phyloP scores from a whole-genome alignment of 2,329 filamentous ascomycete species.

The Fusarium veterinarium region DNA sequence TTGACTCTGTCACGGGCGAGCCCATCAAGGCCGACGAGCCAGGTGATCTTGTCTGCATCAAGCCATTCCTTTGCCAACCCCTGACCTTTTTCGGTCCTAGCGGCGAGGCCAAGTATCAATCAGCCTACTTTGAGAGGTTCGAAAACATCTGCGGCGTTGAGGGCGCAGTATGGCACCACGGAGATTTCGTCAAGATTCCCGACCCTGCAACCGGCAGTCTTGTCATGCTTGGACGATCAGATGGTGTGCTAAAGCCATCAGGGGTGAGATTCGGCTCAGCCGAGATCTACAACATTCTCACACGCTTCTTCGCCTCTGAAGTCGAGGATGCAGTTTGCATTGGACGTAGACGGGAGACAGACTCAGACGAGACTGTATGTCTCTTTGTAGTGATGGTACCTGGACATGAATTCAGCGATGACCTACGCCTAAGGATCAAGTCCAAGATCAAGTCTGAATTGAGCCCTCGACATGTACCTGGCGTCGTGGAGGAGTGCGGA shows the following conservation, averaged over 20 bases:
- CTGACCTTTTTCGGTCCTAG: slow-evolving; percentile 83
- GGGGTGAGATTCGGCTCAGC: slow-evolving; percentile 93
- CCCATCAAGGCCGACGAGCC: slow-evolving; percentile 71
- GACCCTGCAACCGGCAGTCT: slow-evolving; percentile 80
- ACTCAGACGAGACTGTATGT: slow-evolving; percentile 87
- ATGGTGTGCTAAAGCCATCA: slow-evolving; percentile 91
- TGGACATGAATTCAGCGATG: slow-evolving; percentile 66
- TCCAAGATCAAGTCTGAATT: slow-evolving; percentile 78
- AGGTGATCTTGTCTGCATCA: slow-evolving; percentile 88
- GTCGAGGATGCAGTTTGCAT: slow-evolving; percentile 91
- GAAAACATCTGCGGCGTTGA: slow-evolving; percentile 54
- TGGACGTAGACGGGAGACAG: slow-evolving; percentile 76
- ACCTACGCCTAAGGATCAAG: slow-evolving; percentile 73
- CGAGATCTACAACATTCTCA: slow-evolving; percentile 95
- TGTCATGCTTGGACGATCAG: slow-evolving; percentile 90
- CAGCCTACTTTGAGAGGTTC: slow-evolving; percentile 91
- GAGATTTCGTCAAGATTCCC: slow-evolving; percentile 81
- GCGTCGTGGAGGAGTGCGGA: slow-evolving; percentile 80
- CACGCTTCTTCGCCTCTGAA: slow-evolving; percentile 81
- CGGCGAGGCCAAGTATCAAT: slow-evolving; percentile 77
- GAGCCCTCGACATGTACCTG: slow-evolving; percentile 90
- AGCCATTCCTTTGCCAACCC: slow-evolving; percentile 90
- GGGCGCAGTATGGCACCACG: slow-evolving; percentile 84
- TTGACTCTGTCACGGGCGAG: slow-evolving; percentile 68
- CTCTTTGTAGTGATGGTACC: slow-evolving; percentile 84